phyloP scores from a whole-genome alignment of 2,329 filamentous ascomycete genomes.

The Pochonia chlamydosporia region DNA sequence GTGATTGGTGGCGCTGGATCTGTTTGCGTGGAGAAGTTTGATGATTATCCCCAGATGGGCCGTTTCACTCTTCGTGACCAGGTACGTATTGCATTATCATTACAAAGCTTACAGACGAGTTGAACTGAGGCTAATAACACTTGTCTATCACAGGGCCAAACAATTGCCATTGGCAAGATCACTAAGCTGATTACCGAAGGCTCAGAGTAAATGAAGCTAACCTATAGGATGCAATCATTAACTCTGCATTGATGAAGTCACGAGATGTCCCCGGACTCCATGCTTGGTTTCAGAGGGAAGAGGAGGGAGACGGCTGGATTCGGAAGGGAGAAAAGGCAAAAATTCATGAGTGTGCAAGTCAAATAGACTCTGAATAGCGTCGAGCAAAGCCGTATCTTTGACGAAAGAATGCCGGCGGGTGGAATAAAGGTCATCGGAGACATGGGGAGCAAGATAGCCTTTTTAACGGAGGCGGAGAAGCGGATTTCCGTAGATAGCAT shows the following conservation, averaged over 20 bases:
- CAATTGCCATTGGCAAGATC: slow-evolving; percentile 98
- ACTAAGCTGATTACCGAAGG: slow-evolving; percentile 66
- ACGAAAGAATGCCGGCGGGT: slow-evolving; percentile 1
- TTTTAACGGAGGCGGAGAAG: not conserved
- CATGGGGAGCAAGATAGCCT: not conserved
- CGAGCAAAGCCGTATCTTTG: not conserved
- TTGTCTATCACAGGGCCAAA: slow-evolving; percentile 69
- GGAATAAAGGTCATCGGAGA: not conserved
- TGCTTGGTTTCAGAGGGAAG: not conserved
- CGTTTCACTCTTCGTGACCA: slow-evolving; percentile 86
- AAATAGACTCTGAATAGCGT: not conserved
- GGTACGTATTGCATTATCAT: slow-evolving; percentile 40
- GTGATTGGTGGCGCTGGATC: slow-evolving; percentile 78
- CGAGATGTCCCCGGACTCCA: not conserved
- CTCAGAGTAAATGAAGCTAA: not conserved
- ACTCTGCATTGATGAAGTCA: not conserved
- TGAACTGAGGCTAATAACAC: not conserved
- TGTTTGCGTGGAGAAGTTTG: slow-evolving; percentile 90
- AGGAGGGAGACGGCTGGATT: not conserved
- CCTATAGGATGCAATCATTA: not conserved
- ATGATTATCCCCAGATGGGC: slow-evolving; percentile 92
- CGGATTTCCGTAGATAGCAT: slow-evolving; percentile 1
- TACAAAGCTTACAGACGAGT: not conserved
- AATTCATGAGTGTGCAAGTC: not conserved
- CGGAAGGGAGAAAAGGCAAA: not conserved